Evolutionary conservation across 441 rosid genomes (phyloP), one percentile per base, ranked within the genome.

Genomic region (Erysimum cheiri): DNA sequence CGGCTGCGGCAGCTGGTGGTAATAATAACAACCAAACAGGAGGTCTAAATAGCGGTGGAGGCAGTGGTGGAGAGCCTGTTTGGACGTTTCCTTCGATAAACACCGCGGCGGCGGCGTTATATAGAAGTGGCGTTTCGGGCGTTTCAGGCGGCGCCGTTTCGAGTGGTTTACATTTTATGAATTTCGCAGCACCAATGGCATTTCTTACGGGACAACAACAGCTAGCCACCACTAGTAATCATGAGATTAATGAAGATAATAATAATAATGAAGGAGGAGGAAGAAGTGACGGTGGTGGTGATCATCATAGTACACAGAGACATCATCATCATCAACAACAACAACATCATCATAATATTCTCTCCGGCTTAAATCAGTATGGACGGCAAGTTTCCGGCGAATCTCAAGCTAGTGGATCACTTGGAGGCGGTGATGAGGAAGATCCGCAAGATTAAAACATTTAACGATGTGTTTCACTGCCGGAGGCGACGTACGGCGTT

Each of bases 81-180:
- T 75, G 79, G 79, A 64, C 79, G 54, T 69, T 75, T 75, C 72
- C 79, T 33, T 57, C 75, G 0, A 70, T 69, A 22, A 74, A 74
- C 13, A 74, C 78, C 0, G 73, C 78, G 2, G 73, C 78, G 0
- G 69, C 78, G 14, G 73, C 72, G 64, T 77, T 70, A 59, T 76
- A 76, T 28, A 64, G 79, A 64, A 71, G 79, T 70, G 54, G 75
- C 67, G 79, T 69, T 75, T 56, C 74, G 0, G 49, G 78, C 58
- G 78, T 66, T 66, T 12, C 72, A 3, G 52, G 69, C 43, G 58
- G 69, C 1, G 67, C 69, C 43, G 79, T 75, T 22, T 69, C 79
- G 4, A 75, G 79, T 50, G 79, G 79, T 63, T 75, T 75, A 33
- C 79, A 75, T 58, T 75, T 75, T 8, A 75, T 75, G 79, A 75